phyloP scores from a whole-genome alignment of 1,139 yeast genomes.

The Candida buenavistaensis region DNA sequence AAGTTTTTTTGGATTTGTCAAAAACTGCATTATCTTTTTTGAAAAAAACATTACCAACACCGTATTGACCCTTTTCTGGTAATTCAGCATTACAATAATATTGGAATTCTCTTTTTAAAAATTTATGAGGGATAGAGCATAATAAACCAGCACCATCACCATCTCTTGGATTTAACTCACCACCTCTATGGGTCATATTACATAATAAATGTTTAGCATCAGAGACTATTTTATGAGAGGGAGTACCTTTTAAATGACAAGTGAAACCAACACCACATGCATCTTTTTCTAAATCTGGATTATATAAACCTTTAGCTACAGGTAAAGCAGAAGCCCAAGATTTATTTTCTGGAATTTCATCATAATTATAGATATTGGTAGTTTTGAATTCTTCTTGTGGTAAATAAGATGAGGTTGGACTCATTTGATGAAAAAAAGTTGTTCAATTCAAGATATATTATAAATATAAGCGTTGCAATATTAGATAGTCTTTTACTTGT shows the following conservation, averaged over 20 bases:
- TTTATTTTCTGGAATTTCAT: constrained; percentile 73
- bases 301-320: constrained; percentile 82
- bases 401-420: constrained; percentile 24
- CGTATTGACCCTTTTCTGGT: constrained; percentile 85
- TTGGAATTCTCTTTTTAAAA: constrained; percentile 80
- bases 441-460: too few relatives aligned
- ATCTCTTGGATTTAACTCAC: constrained; percentile 93
- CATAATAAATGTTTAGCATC: constrained; percentile 87
- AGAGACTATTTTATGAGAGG: constrained; percentile 89
- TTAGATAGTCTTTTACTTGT: too few relatives aligned
- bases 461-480: too few relatives aligned
- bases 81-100: constrained; percentile 57
- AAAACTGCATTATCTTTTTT: constrained; percentile 72
- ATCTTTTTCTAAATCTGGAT: constrained; percentile 92
- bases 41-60: constrained; percentile 92
- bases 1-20: constrained; percentile 67
- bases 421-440: too few relatives aligned
- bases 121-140: constrained; percentile 87
- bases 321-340: constrained; percentile 95
- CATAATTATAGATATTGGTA: constrained; percentile 58
- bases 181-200: constrained; percentile 99
- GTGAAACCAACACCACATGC: constrained; percentile 99
- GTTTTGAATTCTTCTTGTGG: constrained; percentile 39
- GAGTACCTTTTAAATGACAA: constrained; percentile 85
- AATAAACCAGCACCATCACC: constrained; percentile 99